These are phyloP conservation scores for Sporothrix inflata DNA, from an alignment of 2,329 filamentous ascomycete species.

Conservation along the genomic window DNA sequence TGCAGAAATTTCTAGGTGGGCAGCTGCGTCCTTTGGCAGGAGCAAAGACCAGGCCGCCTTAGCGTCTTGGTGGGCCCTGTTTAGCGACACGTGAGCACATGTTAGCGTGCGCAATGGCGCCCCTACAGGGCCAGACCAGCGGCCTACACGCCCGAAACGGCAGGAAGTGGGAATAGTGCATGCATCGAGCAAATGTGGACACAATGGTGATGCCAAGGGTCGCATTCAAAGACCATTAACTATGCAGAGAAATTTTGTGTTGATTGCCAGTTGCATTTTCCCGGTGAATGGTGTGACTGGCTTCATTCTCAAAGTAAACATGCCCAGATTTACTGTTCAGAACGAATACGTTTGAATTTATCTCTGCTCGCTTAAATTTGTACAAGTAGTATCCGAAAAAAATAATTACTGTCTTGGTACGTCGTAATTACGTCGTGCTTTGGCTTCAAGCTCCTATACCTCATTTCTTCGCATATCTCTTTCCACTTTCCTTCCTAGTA, in stretches of 20 bases:
- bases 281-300: not conserved
- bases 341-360: not conserved
- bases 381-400: too few relatives aligned
- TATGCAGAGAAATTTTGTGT: not conserved
- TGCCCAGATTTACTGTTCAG: not conserved
- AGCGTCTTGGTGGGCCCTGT: not conserved
- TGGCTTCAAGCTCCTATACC: too few relatives aligned
- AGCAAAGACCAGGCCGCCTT: not conserved
- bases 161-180: not conserved
- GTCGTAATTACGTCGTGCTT: too few relatives aligned
- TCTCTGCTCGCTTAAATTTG: too few relatives aligned
- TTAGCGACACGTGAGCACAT: slow-evolving; percentile 10
- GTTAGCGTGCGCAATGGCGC: not conserved
- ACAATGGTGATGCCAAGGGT: not conserved
- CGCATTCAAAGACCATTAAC: not conserved
- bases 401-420: too few relatives aligned
- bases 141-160: not conserved
- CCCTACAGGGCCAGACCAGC: not conserved
- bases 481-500: not conserved
- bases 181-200: not conserved
- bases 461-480: too few relatives aligned
- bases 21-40: not conserved
- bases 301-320: not conserved
- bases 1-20: not conserved
- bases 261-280: not conserved